Percentiles rank a stretch among this genome's conserved stretches.
phyloP scores from a whole-genome alignment of 2,329 filamentous ascomycete genomes.

The Monosporascus sp. region DNA sequence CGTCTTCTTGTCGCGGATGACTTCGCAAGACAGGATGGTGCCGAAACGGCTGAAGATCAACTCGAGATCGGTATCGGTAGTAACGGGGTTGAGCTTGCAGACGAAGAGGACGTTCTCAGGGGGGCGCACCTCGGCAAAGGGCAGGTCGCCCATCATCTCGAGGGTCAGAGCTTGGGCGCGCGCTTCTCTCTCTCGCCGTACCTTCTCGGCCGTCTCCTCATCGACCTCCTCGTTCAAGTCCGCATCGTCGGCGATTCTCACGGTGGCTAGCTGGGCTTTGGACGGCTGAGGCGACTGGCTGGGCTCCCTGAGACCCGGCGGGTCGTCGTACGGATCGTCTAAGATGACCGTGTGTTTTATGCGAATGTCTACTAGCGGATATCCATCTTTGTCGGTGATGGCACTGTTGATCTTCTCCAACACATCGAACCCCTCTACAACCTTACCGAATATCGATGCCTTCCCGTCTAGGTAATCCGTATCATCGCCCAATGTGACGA shows the following conservation, averaged over 20 bases:
- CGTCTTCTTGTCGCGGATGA: conserved; percentile 89
- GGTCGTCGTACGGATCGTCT: conserved; percentile 88
- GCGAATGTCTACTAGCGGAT: conserved; percentile 88
- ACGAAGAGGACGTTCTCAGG: conserved; percentile 97
- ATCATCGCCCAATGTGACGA: conserved; percentile 84
- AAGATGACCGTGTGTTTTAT: conserved; percentile 89
- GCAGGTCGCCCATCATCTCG: conserved; percentile 96
- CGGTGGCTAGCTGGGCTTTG: conserved; percentile 80
- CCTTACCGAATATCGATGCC: conserved; percentile 90
- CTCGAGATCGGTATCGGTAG: conserved; percentile 87
- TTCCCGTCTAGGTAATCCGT: conserved; percentile 89
- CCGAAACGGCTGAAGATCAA: conserved; percentile 97
- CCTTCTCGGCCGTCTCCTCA: conserved; percentile 73
- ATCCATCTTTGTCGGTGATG: conserved; percentile 79
- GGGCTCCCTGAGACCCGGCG: conserved; percentile 68
- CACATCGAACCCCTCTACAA: conserved; percentile 92
- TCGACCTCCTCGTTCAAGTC: conserved; percentile 66
- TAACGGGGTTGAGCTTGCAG: conserved; percentile 97
- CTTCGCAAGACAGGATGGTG: conserved; percentile 89
- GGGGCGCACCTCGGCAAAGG: conserved; percentile 94
- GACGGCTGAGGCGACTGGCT: conserved; percentile 75
- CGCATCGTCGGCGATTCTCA: conserved; percentile 87
- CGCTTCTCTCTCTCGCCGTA: conserved; percentile 82
- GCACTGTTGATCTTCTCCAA: conserved; percentile 89
- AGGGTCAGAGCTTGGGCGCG: conserved; percentile 89